These are phyloP conservation scores for Prunus yedoensis DNA, from an alignment of 331 rosid genomes.

Conservation along the genomic window DNA sequence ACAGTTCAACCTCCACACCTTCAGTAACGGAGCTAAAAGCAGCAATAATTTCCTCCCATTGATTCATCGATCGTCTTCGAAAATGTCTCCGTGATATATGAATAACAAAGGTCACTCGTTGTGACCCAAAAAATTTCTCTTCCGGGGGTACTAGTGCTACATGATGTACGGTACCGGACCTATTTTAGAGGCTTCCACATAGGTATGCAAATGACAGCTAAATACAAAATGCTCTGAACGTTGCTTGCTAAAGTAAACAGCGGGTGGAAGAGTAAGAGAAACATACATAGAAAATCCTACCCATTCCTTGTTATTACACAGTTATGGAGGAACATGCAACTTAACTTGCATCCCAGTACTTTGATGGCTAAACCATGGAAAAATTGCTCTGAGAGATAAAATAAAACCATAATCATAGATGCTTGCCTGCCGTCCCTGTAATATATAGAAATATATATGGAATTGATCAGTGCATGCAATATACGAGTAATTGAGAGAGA, in stretches of 20 bases:
- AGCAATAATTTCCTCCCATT: neutral
- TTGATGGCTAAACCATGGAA: slow-evolving; percentile 13
- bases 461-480: neutral
- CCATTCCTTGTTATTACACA: slow-evolving; percentile 25
- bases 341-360: neutral
- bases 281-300: slow-evolving; percentile 1
- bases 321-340: slow-evolving; percentile 19
- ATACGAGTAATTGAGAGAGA: too few relatives aligned
- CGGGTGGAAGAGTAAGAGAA: neutral
- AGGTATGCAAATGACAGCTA: neutral
- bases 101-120: neutral
- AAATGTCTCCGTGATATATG: slow-evolving; percentile 17
- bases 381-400: neutral
- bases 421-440: too few relatives aligned
- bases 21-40: neutral
- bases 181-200: too few relatives aligned
- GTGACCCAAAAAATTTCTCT: neutral
- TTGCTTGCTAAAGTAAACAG: too few relatives aligned
- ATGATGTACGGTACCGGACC: too few relatives aligned
- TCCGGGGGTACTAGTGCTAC: too few relatives aligned
- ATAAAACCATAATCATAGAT: neutral
- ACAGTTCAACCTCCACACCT: slow-evolving; percentile 1
- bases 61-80: neutral
- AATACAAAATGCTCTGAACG: too few relatives aligned
- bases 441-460: too few relatives aligned